A percentile compares a stretch with the other conserved stretches of the same genome.
These are phyloP conservation scores for Blastobotrys serpentis DNA, from an alignment of 1,139 yeast genomes.

Conservation along the genomic window DNA sequence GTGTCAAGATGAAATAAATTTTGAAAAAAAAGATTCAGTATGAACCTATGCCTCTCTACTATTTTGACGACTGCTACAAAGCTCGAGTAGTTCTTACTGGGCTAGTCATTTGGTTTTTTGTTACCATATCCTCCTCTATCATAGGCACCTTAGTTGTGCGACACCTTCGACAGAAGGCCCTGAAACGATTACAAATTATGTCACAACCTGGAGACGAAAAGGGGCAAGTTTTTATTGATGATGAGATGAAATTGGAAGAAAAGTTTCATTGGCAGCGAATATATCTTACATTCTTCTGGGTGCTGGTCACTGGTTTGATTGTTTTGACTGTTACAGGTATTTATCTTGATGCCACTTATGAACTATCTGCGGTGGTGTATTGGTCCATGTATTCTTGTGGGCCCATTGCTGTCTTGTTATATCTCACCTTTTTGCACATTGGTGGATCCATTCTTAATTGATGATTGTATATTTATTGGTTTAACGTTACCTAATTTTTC, in stretches of 20 bases:
- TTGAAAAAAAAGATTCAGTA: no score
- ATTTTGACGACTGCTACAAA: conserved; percentile 5
- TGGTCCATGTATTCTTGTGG: conserved; percentile 7
- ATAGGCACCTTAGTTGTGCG: not conserved
- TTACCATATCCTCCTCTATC: not conserved
- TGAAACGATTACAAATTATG: not conserved
- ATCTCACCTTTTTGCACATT: not conserved
- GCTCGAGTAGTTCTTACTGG: conserved; percentile 8
- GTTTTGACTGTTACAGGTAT: conserved; percentile 11
- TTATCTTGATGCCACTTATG: conserved; percentile 1
- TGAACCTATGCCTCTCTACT: conserved; percentile 1
- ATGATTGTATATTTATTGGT: not conserved
- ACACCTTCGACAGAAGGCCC: not conserved
- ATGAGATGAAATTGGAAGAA: not conserved
- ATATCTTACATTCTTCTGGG: conserved; percentile 10
- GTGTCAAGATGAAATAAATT: not conserved
- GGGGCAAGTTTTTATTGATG: not conserved
- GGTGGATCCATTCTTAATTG: not conserved
- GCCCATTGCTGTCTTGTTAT: not conserved
- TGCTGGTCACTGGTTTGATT: conserved; percentile 6
- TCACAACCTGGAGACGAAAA: not conserved
- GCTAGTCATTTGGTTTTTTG: conserved; percentile 5
- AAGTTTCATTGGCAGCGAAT: conserved; percentile 11
- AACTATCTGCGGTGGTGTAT: not conserved
- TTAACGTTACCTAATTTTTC: no score